A percentile compares a stretch with the other conserved stretches of the same genome.
These are phyloP conservation scores for Triticum aestivum DNA, from an alignment of 176 grass and related monocot species.

Conservation along the genomic window DNA sequence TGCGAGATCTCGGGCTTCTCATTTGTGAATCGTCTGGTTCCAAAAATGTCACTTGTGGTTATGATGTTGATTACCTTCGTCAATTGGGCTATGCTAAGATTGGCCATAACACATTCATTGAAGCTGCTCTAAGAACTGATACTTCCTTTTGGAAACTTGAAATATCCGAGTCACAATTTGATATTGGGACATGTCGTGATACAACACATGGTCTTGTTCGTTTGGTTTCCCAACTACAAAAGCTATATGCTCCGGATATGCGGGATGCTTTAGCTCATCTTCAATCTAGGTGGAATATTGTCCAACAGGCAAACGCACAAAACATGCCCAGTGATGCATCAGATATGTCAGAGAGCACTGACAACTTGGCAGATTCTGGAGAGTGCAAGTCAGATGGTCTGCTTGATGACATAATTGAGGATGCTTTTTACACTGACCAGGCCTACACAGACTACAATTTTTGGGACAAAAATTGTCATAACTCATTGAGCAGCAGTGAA, in stretches of 20 bases:
- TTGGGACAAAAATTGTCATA: constrained; percentile 32
- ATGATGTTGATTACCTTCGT: constrained; percentile 62
- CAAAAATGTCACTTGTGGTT: constrained; percentile 48
- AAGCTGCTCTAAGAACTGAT: constrained; percentile 59
- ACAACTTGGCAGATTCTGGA: constrained; percentile 41
- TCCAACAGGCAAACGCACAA: constrained; percentile 56
- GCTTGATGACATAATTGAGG: constrained; percentile 92
- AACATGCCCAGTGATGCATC: constrained; percentile 36
- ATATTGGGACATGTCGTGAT: constrained; percentile 72
- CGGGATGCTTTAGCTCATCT: constrained; percentile 81
- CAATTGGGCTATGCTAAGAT: constrained; percentile 67
- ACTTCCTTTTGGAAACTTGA: constrained; percentile 77
- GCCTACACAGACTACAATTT: constrained; percentile 13
- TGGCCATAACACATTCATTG: constrained; percentile 62
- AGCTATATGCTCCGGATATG: constrained; percentile 92
- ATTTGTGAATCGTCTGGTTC: constrained; percentile 58
- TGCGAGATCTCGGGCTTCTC: constrained; percentile 90
- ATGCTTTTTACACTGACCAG: constrained; percentile 60
- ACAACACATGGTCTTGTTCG: constrained; percentile 69
- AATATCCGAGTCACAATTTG: constrained; percentile 76
- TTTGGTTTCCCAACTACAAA: constrained; percentile 75
- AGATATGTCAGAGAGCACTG: constrained; percentile 41
- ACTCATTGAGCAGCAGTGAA: constrained; percentile 45
- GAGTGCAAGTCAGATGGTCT: constrained; percentile 56
- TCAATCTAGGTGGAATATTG: constrained; percentile 97